phyloP scores from a whole-genome alignment of 2,329 filamentous ascomycete genomes.

The Exutisphaerella laricina region DNA sequence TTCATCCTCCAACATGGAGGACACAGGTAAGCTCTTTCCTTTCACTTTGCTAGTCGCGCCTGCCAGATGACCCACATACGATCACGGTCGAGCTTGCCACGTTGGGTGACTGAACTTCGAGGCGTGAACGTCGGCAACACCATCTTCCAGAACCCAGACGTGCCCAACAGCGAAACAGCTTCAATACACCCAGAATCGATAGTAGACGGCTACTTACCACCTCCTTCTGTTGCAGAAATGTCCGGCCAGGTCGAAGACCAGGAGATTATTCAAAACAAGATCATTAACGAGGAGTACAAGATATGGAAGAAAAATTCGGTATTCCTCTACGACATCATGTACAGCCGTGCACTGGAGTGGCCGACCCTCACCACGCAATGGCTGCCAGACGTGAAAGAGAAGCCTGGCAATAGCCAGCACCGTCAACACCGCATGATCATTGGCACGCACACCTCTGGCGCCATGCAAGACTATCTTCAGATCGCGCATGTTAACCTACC shows the following conservation, averaged over 20 bases:
- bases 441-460: conserved; percentile 88
- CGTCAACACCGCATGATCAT: conserved; percentile 83
- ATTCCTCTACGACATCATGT: conserved; percentile 96
- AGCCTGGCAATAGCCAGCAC: conserved; percentile 73
- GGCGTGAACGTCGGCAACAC: conserved; percentile 11
- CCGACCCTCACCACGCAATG: conserved; percentile 96
- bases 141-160: conserved; percentile 14
- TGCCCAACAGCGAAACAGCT: conserved; percentile 9
- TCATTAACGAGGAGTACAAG: conserved; percentile 99
- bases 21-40: conserved; percentile 16
- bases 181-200: conserved; percentile 2
- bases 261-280: conserved; percentile 62
- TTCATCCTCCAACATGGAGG: conserved; percentile 16
- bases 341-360: conserved; percentile 92
- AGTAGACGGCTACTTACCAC: conserved; percentile 2
- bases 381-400: conserved; percentile 87
- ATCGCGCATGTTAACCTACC: conserved; percentile 93
- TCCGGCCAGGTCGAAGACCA: conserved; percentile 13
- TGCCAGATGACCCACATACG: background rate
- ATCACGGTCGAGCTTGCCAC: background rate
- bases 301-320: conserved; percentile 99
- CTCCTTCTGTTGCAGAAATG: conserved; percentile 12
- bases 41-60: background rate
- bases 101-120: conserved; percentile 6
- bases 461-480: conserved; percentile 83